A percentile compares a stretch with the other conserved stretches of the same genome.
These are phyloP conservation scores for Fonsecaea monophora DNA, from an alignment of 2,329 filamentous ascomycete genomes.

Conservation along the genomic window DNA sequence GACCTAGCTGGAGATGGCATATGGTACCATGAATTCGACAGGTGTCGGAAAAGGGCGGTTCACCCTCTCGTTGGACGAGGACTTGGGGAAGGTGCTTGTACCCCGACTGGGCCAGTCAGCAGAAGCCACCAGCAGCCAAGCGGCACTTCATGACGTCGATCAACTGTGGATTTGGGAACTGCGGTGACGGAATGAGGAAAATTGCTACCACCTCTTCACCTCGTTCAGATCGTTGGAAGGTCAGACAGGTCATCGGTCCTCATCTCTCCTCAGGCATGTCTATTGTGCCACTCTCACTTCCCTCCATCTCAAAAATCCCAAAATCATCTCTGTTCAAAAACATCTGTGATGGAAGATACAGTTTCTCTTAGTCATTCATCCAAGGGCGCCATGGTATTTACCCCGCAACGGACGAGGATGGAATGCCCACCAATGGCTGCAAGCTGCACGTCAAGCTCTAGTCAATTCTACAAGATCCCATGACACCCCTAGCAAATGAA, in stretches of 20 bases:
- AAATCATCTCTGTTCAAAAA: not conserved
- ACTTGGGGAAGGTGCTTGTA: not conserved
- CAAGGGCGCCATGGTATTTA: not conserved
- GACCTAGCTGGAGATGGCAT: not conserved
- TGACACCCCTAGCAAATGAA: constrained; percentile 18
- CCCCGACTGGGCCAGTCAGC: not conserved
- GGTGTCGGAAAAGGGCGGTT: not conserved
- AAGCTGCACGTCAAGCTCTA: constrained; percentile 16
- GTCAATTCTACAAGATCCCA: constrained; percentile 18
- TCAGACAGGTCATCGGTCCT: not conserved
- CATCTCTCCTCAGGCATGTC: not conserved
- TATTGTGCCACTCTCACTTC: not conserved
- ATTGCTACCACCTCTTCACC: not conserved
- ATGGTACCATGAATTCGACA: not conserved
- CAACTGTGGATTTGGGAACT: not conserved
- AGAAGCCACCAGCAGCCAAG: constrained; percentile 23
- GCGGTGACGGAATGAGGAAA: not conserved
- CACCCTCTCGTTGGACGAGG: not conserved
- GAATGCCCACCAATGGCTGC: not conserved
- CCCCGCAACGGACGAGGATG: constrained; percentile 18
- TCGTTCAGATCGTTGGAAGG: not conserved
- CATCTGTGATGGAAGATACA: not conserved
- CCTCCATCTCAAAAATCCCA: not conserved
- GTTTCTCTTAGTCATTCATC: constrained; percentile 21
- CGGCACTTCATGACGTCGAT: constrained; percentile 31